Conservation (phyloP, 441 rosid species). For the Cnidoscolus chayamansa region DNA sequence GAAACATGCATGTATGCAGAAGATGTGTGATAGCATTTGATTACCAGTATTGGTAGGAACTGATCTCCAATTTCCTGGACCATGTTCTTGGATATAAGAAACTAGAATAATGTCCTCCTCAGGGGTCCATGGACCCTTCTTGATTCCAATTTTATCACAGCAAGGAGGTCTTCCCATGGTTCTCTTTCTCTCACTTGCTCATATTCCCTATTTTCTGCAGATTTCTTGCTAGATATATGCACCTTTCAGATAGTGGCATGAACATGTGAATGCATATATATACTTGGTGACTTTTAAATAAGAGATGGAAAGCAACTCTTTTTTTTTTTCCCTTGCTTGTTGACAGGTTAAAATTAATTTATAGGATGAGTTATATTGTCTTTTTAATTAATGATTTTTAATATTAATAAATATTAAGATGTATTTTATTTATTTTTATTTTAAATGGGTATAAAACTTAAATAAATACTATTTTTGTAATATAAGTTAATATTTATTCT, state of each 20-base stretch:
- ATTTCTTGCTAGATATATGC: conserved; percentile 4
- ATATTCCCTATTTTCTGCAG: background rate
- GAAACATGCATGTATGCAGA: too few relatives aligned
- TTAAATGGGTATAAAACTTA: too few relatives aligned
- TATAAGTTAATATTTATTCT: too few relatives aligned
- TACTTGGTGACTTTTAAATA: background rate
- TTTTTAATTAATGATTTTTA: background rate
- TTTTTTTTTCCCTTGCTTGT: background rate
- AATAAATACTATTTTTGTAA: too few relatives aligned
- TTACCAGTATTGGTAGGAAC: conserved; percentile 94
- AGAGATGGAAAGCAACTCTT: conserved; percentile 27
- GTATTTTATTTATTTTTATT: too few relatives aligned
- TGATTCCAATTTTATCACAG: conserved; percentile 87
- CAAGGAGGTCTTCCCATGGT: conserved; percentile 97
- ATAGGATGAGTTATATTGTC: conserved; percentile 21
- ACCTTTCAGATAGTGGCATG: conserved; percentile 28
- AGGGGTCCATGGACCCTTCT: conserved; percentile 99
- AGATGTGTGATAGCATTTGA: too few relatives aligned
- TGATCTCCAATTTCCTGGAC: conserved; percentile 98
- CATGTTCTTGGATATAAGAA: conserved; percentile 92
- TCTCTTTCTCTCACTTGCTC: conserved; percentile 7
- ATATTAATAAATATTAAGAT: too few relatives aligned
- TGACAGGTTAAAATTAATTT: conserved; percentile 20
- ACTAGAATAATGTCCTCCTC: conserved; percentile 95
- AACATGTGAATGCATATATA: conserved; percentile 11